Percentiles rank a stretch among this genome's conserved stretches.
Evolutionary conservation across 768 basidiomycete species (phyloP).

Genomic region (Rhizopogon vesiculosus): DNA sequence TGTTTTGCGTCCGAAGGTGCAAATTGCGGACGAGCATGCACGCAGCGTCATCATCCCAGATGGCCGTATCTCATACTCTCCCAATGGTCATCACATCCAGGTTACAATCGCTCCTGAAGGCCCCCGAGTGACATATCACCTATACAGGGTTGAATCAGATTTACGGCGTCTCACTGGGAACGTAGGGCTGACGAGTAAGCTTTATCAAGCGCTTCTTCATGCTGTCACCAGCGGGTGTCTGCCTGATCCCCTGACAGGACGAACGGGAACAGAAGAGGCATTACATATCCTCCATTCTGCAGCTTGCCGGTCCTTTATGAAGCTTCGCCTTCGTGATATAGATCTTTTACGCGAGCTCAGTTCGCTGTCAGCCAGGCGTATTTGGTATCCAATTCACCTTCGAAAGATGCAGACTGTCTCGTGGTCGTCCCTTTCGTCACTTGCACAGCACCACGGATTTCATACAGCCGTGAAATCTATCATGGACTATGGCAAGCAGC

Average conservation of each 20-base stretch:
- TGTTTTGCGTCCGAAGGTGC: constrained; percentile 30
- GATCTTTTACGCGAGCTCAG: constrained; percentile 30
- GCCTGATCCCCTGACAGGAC: no score
- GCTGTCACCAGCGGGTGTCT: no score
- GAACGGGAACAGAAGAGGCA: no score
- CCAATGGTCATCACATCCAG: constrained; percentile 11
- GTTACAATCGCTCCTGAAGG: constrained; percentile 6
- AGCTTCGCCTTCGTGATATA: constrained; percentile 22
- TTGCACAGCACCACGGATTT: constrained; percentile 29
- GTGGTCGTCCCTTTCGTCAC: constrained; percentile 21
- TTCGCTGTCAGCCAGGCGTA: constrained; percentile 27
- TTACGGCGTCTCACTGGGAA: constrained; percentile 26
- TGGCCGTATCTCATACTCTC: constrained; percentile 18
- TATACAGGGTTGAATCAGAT: constrained; percentile 21
- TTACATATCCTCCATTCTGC: no score
- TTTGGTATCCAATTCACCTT: constrained; percentile 34
- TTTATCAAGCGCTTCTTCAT: no score
- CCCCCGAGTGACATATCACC: neutral
- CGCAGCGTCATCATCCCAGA: constrained; percentile 35
- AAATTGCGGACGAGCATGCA: neutral
- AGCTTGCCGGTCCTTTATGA: no score
- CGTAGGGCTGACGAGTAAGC: constrained; percentile 19
- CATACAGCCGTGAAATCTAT: constrained; percentile 20
- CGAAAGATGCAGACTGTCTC: constrained; percentile 34
- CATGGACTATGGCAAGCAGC: constrained; percentile 17